A percentile compares a stretch with the other conserved stretches of the same genome.
These are phyloP conservation scores for Dendrobium chrysotoxum DNA, from an alignment of 106 monocot genomes.

Conservation along the genomic window DNA sequence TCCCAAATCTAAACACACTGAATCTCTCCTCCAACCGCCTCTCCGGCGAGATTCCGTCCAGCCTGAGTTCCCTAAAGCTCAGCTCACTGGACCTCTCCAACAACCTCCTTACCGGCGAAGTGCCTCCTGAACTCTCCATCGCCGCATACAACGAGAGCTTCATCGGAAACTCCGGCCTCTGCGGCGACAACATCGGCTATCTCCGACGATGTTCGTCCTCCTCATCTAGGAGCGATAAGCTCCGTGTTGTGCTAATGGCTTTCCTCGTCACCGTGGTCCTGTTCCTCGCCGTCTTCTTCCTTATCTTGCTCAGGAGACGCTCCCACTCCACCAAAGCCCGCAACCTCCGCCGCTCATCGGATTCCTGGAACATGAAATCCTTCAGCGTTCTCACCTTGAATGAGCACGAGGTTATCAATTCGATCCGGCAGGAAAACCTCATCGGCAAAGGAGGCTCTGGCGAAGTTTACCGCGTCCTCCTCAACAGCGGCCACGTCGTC, in stretches of 20 bases:
- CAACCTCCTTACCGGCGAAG: slow-evolving; percentile 23
- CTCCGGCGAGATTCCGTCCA: slow-evolving; percentile 36
- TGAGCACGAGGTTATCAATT: slow-evolving; percentile 61
- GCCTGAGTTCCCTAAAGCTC: slow-evolving; percentile 21
- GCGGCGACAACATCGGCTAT: slow-evolving; percentile 15
- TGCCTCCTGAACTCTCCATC: slow-evolving; percentile 21
- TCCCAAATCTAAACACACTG: slow-evolving; percentile 28
- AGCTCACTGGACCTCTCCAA: slow-evolving; percentile 25
- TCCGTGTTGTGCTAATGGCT: slow-evolving; percentile 15
- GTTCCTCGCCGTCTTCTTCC: slow-evolving; percentile 5
- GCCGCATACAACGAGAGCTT: slow-evolving; percentile 35
- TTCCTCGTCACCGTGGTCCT: slow-evolving; percentile 13
- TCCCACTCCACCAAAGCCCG: not conserved
- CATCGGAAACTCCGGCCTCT: slow-evolving; percentile 33
- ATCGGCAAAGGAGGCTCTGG: slow-evolving; percentile 91
- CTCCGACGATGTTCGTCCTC: slow-evolving; percentile 19
- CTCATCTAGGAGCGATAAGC: not conserved
- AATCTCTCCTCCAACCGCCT: slow-evolving; percentile 40
- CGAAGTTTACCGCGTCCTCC: slow-evolving; percentile 68
- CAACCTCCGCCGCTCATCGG: not conserved
- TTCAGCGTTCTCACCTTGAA: slow-evolving; percentile 66
- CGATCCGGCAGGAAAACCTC: slow-evolving; percentile 53
- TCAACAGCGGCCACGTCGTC: slow-evolving; percentile 25
- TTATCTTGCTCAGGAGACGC: slow-evolving; percentile 10
- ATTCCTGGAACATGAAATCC: slow-evolving; percentile 75